Conservation (phyloP, 352 stramenopile species). For the Ochromonadaceae sp. region DNA sequence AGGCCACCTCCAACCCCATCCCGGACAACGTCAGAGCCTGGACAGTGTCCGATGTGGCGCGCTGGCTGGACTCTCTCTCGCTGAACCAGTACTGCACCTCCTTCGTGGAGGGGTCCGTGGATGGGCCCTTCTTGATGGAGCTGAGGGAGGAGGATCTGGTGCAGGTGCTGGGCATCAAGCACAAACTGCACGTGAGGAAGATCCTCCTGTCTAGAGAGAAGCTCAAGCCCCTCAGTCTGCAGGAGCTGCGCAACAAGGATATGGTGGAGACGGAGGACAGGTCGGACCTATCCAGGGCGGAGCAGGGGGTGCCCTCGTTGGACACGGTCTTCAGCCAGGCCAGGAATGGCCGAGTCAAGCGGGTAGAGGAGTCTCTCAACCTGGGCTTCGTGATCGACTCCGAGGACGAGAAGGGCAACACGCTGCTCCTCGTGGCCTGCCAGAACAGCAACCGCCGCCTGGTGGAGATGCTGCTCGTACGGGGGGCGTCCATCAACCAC, state of each 20-base stretch:
- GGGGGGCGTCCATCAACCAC: constrained; percentile 71
- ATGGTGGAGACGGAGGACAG: not conserved
- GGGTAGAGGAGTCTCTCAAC: constrained; percentile 66
- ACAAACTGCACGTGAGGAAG: constrained; percentile 77
- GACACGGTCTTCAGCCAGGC: constrained; percentile 38
- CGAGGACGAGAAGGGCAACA: constrained; percentile 80
- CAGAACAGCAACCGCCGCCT: constrained; percentile 74
- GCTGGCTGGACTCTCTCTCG: constrained; percentile 73
- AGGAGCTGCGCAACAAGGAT: constrained; percentile 32
- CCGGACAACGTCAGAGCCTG: constrained; percentile 25
- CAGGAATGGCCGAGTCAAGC: constrained; percentile 64
- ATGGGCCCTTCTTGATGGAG: constrained; percentile 75
- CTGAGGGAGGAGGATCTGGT: constrained; percentile 63
- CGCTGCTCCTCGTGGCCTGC: constrained; percentile 60
- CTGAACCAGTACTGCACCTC: constrained; percentile 69
- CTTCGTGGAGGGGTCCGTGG: constrained; percentile 66
- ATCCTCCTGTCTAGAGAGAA: constrained; percentile 62
- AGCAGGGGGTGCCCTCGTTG: not conserved
- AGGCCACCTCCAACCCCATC: constrained; percentile 22
- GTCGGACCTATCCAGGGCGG: not conserved
- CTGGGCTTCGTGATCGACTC: constrained; percentile 63
- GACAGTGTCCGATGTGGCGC: constrained; percentile 62
- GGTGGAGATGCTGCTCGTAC: constrained; percentile 59
- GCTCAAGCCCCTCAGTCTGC: constrained; percentile 53
- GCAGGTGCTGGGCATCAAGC: constrained; percentile 63